phyloP scores from a whole-genome alignment of 225 moss, liverwort and hornwort genomes.

The Neckera pumila region DNA sequence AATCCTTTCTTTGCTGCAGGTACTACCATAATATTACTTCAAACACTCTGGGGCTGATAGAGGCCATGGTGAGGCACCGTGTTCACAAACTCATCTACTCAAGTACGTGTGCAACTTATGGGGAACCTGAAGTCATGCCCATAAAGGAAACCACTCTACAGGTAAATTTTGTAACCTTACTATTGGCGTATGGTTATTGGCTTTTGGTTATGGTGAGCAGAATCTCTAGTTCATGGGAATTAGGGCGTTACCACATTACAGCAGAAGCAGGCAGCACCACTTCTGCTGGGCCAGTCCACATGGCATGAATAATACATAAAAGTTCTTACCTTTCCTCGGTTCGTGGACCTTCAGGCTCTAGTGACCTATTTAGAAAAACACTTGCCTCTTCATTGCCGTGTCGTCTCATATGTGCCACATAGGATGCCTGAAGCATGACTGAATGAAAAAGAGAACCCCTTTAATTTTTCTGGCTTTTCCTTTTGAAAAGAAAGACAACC shows the following conservation, averaged over 20 bases:
- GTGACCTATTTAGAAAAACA: neutral
- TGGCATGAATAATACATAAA: neutral
- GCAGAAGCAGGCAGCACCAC: neutral
- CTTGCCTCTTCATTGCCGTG: neutral
- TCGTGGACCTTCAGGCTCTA: neutral
- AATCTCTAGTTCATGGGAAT: neutral
- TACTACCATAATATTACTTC: conserved; percentile 93
- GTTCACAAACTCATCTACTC: conserved; percentile 83
- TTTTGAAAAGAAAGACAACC: no score
- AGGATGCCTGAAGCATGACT: neutral
- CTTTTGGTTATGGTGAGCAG: neutral
- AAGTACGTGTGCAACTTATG: conserved; percentile 93
- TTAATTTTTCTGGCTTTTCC: neutral
- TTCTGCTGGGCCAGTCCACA: neutral
- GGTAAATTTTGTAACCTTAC: conserved; percentile 8
- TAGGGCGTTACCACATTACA: neutral
- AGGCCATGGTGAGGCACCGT: conserved; percentile 79
- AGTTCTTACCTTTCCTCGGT: neutral
- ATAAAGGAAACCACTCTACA: conserved; percentile 70
- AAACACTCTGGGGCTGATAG: conserved; percentile 70
- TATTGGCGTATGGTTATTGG: neutral
- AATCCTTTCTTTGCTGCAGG: conserved; percentile 14
- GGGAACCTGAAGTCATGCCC: conserved; percentile 81
- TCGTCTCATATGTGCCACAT: no score
- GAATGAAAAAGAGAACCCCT: neutral